Conservation (phyloP, 768 basidiomycete genomes). For the Coprinellus aureogranulatus region DNA sequence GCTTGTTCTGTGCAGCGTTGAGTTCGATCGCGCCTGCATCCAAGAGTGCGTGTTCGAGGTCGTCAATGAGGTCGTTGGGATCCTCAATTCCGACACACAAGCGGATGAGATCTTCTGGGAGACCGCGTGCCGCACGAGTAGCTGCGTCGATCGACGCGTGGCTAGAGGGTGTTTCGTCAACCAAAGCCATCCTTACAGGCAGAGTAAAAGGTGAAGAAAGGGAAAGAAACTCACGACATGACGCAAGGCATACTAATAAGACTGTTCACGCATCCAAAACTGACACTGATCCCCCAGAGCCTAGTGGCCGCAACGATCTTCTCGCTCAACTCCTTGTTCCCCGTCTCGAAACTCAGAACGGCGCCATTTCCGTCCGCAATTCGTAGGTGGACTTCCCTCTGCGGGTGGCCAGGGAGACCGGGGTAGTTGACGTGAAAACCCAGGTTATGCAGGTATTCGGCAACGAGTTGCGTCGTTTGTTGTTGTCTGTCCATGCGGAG, state of each 20-base stretch:
- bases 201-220: constrained; percentile 5
- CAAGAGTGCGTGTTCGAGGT: constrained; percentile 89
- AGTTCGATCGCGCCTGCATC: constrained; percentile 84
- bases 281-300: constrained; percentile 96
- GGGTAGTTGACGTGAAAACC: constrained; percentile 94
- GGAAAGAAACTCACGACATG: constrained; percentile 82
- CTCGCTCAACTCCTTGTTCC: constrained; percentile 86
- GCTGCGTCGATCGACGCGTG: constrained; percentile 98
- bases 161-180: constrained; percentile 38
- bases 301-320: constrained; percentile 89
- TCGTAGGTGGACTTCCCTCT: constrained; percentile 82
- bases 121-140: constrained; percentile 89
- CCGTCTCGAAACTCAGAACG: constrained; percentile 92
- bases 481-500: constrained; percentile 96
- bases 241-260: constrained; percentile 98
- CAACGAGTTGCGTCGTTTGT: constrained; percentile 75
- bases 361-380: constrained; percentile 92
- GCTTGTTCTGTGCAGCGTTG: constrained; percentile 51
- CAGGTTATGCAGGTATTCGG: constrained; percentile 76
- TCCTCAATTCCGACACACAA: constrained; percentile 99
- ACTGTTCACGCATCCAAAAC: constrained; percentile 97
- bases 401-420: constrained; percentile 78
- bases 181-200: constrained; percentile 9
- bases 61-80: constrained; percentile 86
- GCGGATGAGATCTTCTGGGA: constrained; percentile 98